Evolutionary conservation across 163 green algal genomes (phyloP).

Genomic region (Scenedesmus sp.): DNA sequence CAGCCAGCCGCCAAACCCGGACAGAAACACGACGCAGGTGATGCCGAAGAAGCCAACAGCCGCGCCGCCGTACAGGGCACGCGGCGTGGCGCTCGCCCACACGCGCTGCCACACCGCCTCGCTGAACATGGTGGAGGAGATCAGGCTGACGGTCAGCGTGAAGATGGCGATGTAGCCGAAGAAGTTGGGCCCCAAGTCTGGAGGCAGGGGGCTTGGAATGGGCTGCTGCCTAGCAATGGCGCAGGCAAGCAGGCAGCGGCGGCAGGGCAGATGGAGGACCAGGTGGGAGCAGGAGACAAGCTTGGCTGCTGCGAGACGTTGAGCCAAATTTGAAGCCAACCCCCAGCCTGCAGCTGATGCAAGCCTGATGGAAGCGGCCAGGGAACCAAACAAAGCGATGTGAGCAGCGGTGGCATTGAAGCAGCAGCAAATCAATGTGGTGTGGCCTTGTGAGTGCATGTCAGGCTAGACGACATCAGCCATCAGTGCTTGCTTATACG

Average conservation of each 20-base stretch:
- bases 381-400: too few species aligned
- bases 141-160: conserved; percentile 76
- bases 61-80: conserved; percentile 66
- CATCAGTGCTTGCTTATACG: too few species aligned
- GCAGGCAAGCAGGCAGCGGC: background rate
- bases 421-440: too few species aligned
- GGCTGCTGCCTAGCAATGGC: background rate
- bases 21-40: conserved; percentile 76
- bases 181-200: conserved; percentile 41
- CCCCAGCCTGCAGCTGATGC: too few species aligned
- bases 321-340: too few species aligned
- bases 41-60: conserved; percentile 63
- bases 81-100: conserved; percentile 63
- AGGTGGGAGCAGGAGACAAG: too few species aligned
- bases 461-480: too few species aligned
- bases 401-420: too few species aligned
- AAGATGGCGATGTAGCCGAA: conserved; percentile 76
- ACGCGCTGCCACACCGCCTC: conserved; percentile 86
- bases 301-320: too few species aligned
- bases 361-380: too few species aligned
- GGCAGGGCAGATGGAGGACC: background rate
- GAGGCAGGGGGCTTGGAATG: conserved; percentile 50
- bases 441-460: too few species aligned
- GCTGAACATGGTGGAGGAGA: conserved; percentile 77
- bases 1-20: conserved; percentile 78